These are phyloP conservation scores for Chaetomiaceae sp. DNA, from an alignment of 2,329 filamentous ascomycete genomes.

Conservation along the genomic window DNA sequence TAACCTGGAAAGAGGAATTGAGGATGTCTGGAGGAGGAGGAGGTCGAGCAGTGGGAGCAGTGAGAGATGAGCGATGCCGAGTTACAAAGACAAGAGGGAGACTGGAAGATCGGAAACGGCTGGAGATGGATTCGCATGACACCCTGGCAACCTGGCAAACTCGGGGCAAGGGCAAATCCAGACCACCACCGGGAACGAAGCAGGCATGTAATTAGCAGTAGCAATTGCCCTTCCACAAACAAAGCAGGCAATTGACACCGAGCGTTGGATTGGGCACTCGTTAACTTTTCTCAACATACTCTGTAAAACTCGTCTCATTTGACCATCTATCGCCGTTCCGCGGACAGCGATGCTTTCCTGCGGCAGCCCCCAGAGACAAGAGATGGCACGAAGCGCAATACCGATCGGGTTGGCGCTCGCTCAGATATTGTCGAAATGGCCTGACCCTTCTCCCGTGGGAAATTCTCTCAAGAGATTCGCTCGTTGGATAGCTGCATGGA, in stretches of 20 bases:
- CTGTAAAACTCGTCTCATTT: too few species aligned
- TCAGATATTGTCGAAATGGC: slow-evolving; percentile 22
- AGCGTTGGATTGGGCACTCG: too few species aligned
- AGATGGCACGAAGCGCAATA: too few species aligned
- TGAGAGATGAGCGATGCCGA: too few species aligned
- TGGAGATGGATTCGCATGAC: slow-evolving; percentile 7
- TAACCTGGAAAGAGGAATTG: too few species aligned
- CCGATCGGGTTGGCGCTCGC: slow-evolving; percentile 15
- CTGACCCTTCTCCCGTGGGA: slow-evolving; percentile 21
- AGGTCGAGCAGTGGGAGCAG: neutral
- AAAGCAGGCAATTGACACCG: too few species aligned
- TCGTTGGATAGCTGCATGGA: slow-evolving; percentile 1
- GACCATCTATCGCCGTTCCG: too few species aligned
- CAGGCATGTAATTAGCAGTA: neutral
- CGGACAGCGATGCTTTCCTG: too few species aligned
- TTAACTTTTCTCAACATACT: too few species aligned
- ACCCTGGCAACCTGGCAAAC: slow-evolving; percentile 11
- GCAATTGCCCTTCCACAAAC: too few species aligned
- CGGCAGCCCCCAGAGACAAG: too few species aligned
- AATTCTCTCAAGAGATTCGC: slow-evolving; percentile 15
- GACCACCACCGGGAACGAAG: neutral
- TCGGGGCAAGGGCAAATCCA: slow-evolving; percentile 3
- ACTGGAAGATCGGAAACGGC: neutral
- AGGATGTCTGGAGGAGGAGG: neutral
- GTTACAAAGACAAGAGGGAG: neutral